Evolutionary conservation across 306 rosid genomes (phyloP), one percentile per base, ranked within the genome.

Genomic region (Elaeagnus macrophylla): DNA sequence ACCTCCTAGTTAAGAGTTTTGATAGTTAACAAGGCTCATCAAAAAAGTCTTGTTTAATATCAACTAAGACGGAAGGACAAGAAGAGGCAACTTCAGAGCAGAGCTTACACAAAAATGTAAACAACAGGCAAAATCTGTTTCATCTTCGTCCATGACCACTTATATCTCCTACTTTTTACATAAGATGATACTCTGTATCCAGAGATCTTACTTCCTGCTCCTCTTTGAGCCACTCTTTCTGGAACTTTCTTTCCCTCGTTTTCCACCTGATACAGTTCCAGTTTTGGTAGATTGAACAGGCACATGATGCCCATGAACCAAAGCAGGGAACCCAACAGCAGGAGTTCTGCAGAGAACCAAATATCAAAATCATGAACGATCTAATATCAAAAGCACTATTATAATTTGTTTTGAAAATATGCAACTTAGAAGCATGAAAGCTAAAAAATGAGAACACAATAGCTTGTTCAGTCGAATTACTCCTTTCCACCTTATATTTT

Each of bases 241-340:
- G 38, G 77, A 60, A 64, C 71, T 65, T 63, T 66, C 58, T 36
- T 65, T 55, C 16, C 84, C 80, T 60, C 15, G 62, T 39, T 57
- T 73, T 57, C 78, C 54, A 18, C 67, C 71, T 74, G 79, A 64
- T 58, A 62, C 48, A 51, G 49, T 61, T 61, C 68, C 70, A 39
- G 67, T 37, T 71, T 65, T 52, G 79, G 78, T 51, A 77, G 88
- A 37, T 62, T 67, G 71, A 72, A 70, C 54, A 69, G 88, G 90
- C 84, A 83, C 54, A 60, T 73, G 81, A 78, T 71, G 80, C 84
- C 95, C 97, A 80, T 50, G 56, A 71, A 72, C 95, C 95, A 79
- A 32, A 90, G 94, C 97, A 89, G 97, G 97, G 97, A 89, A 89
- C 85, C 97, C 97, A 89, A 60, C 97, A 86, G 97, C 97, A 90